Base-by-base conservation (phyloP, 2,329 filamentous ascomycete genomes). In the Neocatenulostroma microsporum region DNA sequence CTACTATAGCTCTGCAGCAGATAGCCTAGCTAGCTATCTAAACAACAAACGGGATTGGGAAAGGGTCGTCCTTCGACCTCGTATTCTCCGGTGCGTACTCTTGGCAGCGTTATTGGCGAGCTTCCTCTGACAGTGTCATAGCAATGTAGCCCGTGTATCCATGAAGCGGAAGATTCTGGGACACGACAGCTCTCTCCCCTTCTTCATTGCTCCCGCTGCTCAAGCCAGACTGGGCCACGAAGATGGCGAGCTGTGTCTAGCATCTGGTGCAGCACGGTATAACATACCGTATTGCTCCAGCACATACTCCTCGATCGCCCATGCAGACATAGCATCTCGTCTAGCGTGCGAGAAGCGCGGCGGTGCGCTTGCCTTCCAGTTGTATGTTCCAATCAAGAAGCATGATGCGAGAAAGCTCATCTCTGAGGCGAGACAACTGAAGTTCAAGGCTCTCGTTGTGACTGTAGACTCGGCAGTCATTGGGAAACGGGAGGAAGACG, bases 381-480 rank as follows among this genome's bases (percentile, higher is more conserved):
- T 32, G n/a, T 32, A 32, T 20, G 9, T 32, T 20, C 30, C 30
- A 12, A 32, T 20, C 11, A 20, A 32, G 8, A 17, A n/a, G 11
- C 30, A 67, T 67, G 40, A 21, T 11, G 18, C 26, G 18, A 15
- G 17, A 2, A 21, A 40, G 14, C 57, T 78, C 4, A 54, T 80
- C 1, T n/a, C n/a, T n/a, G n/a, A n/a, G n/a, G n/a, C n/a, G n/a
- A n/a, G n/a, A n/a, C 51, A 49, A 12, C 52, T 65, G 13, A 70
- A 73, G 2, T 62, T 66, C 12, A 55, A 57, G 26, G 55, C 63
- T 2, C 78, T 98, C 13, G 98, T 98, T 71, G 95, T 98, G 67
- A 98, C 91, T 2, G 91, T 98, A 37, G 91, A 98, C 61, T 91
- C 91, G 35, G 91, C 91, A 5, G 89, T 96, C 63, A 79, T 98